phyloP scores from a whole-genome alignment of 257 asterid genomes.

The Asclepias syriaca region DNA sequence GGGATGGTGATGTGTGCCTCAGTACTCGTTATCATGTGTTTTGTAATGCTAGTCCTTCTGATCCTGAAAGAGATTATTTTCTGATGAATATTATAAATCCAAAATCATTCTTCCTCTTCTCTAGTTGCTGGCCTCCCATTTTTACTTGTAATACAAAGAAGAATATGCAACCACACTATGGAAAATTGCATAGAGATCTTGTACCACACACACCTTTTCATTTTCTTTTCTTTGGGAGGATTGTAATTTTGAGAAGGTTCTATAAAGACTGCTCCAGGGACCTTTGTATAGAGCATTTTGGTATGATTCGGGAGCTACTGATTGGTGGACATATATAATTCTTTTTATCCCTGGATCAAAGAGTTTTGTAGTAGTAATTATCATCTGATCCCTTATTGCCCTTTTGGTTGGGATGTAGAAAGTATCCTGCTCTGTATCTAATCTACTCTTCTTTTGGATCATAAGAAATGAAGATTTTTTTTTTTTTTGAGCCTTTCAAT shows the following conservation, averaged over 20 bases:
- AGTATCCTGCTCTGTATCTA: constrained; percentile 2
- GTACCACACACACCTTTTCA: constrained; percentile 6
- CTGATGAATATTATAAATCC: constrained; percentile 24
- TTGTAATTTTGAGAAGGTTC: constrained; percentile 18
- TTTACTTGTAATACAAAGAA: constrained; percentile 1
- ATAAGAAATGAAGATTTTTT: not conserved
- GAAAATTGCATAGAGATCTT: constrained; percentile 7
- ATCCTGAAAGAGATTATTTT: constrained; percentile 72
- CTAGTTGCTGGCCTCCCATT: constrained; percentile 7
- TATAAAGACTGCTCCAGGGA: constrained; percentile 22
- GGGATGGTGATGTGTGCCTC: constrained; percentile 98
- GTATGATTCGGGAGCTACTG: constrained; percentile 17
- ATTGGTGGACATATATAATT: constrained; percentile 26
- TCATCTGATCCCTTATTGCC: not conserved
- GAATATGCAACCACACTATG: not conserved
- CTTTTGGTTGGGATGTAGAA: not conserved
- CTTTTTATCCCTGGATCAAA: constrained; percentile 16
- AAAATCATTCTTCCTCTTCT: not conserved
- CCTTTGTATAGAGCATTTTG: constrained; percentile 45
- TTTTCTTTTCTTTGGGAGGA: constrained; percentile 15
- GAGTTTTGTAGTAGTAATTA: constrained; percentile 26
- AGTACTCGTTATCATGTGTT: constrained; percentile 82
- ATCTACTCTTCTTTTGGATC: not conserved
- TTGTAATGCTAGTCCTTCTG: constrained; percentile 82
- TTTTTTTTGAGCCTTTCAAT: no score